Evolutionary conservation across 371 early-diverging fungal species (phyloP).

Genomic region (Mortierella sp.): DNA sequence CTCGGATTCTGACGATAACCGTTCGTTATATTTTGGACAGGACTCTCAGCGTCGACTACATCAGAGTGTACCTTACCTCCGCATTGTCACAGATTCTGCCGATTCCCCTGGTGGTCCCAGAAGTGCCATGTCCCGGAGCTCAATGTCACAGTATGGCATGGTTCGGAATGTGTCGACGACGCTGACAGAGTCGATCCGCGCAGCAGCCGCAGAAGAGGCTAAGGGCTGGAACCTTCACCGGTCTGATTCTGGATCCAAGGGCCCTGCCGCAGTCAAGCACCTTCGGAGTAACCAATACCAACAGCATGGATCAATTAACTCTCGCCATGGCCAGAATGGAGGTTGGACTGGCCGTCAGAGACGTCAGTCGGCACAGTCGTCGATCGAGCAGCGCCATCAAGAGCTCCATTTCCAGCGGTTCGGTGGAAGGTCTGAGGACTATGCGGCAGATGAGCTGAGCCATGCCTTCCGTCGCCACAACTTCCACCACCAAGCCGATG

Average conservation of each 20-base stretch:
- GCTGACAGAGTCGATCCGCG: constrained; percentile 47
- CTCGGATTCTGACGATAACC: constrained; percentile 15
- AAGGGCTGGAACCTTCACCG: constrained; percentile 17
- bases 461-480: constrained; percentile 23
- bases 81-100: constrained; percentile 18
- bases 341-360: constrained; percentile 11
- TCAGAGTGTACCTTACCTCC: constrained; percentile 43
- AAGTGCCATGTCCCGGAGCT: not conserved
- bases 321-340: constrained; percentile 9
- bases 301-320: not conserved
- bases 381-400: constrained; percentile 38
- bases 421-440: not conserved
- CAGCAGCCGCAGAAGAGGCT: constrained; percentile 45
- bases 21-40: constrained; percentile 1
- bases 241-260: constrained; percentile 24
- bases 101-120: constrained; percentile 8
- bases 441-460: constrained; percentile 22
- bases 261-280: constrained; percentile 46
- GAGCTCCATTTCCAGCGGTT: constrained; percentile 21
- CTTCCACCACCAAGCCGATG: constrained; percentile 3
- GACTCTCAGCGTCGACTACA: constrained; percentile 12
- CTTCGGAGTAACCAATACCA: constrained; percentile 18
- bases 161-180: constrained; percentile 41
- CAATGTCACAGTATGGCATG: constrained; percentile 26
- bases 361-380: constrained; percentile 11